Conservation (phyloP, 345 rosid species). For the Ceriops decandra region DNA sequence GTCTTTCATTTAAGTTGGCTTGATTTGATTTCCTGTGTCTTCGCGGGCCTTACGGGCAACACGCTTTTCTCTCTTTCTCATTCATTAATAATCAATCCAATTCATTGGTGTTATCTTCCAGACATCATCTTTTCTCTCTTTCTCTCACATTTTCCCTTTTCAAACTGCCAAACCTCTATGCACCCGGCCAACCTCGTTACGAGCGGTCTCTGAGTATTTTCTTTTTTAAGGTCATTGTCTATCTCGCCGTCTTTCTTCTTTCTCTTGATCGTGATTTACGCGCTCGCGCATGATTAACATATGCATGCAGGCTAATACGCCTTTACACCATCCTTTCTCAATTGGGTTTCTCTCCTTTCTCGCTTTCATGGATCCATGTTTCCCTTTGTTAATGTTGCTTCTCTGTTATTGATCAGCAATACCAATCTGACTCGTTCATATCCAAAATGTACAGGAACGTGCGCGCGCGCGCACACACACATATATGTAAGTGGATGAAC, state of each 20-base stretch:
- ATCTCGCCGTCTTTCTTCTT: neutral
- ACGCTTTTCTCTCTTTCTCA: slow-evolving; percentile 27
- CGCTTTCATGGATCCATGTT: neutral
- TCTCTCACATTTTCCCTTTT: slow-evolving; percentile 4
- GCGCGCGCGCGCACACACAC: neutral
- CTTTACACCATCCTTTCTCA: neutral
- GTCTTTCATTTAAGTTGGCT: neutral
- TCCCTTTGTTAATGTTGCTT: neutral
- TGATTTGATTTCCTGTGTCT: slow-evolving; percentile 5
- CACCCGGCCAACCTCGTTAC: neutral
- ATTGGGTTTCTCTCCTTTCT: slow-evolving; percentile 6
- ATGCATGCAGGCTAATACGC: slow-evolving; percentile 1
- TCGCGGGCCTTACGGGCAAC: slow-evolving; percentile 24
- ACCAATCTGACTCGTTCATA: neutral
- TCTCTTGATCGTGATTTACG: neutral
- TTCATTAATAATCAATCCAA: neutral
- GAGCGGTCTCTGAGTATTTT: neutral
- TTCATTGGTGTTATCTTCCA: neutral
- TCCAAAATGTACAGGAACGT: neutral
- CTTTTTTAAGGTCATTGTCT: slow-evolving; percentile 8
- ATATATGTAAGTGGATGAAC: neutral
- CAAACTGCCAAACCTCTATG: neutral
- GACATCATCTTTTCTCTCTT: neutral
- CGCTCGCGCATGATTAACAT: neutral
- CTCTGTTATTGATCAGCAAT: neutral